These are phyloP conservation scores for Syncephalastrum monosporum DNA, from an alignment of 371 early-diverging fungal genomes.

Conservation along the genomic window DNA sequence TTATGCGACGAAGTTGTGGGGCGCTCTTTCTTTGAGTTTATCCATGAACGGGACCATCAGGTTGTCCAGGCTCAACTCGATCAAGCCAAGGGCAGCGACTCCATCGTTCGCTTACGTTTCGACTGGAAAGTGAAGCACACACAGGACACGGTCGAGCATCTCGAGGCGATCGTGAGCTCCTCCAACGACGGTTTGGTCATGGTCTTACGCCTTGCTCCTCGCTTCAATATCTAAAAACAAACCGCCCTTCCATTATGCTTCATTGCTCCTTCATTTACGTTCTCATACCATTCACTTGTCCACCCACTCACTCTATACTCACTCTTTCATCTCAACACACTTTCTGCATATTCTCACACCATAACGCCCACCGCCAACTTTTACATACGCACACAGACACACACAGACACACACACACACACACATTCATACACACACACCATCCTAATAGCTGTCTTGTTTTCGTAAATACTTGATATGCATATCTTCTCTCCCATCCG, in stretches of 20 bases:
- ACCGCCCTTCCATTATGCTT: neutral
- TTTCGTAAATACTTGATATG: no score
- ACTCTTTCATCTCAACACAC: no score
- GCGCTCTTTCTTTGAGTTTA: slow-evolving; percentile 23
- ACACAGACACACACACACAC: no score
- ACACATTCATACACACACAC: no score
- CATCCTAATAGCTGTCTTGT: no score
- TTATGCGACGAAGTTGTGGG: slow-evolving; percentile 21
- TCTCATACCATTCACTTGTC: neutral
- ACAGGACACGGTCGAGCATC: slow-evolving; percentile 9
- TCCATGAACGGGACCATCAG: slow-evolving; percentile 23
- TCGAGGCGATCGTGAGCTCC: slow-evolving; percentile 38
- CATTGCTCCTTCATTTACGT: neutral
- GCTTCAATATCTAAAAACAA: slow-evolving; percentile 7
- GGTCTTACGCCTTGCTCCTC: slow-evolving; percentile 25
- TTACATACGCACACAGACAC: no score
- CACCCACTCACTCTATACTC: neutral
- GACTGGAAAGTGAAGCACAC: slow-evolving; percentile 31
- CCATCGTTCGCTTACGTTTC: slow-evolving; percentile 38
- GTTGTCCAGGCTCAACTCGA: slow-evolving; percentile 23
- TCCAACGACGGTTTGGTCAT: slow-evolving; percentile 50
- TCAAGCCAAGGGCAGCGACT: slow-evolving; percentile 26
- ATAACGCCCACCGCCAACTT: no score
- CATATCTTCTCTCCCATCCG: no score
- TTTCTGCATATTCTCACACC: no score